Percentiles rank a stretch among this genome's conserved stretches.
Evolutionary conservation across 1,284 basidiomycete species (phyloP).

Genomic region (Cystobasidium sp.): DNA sequence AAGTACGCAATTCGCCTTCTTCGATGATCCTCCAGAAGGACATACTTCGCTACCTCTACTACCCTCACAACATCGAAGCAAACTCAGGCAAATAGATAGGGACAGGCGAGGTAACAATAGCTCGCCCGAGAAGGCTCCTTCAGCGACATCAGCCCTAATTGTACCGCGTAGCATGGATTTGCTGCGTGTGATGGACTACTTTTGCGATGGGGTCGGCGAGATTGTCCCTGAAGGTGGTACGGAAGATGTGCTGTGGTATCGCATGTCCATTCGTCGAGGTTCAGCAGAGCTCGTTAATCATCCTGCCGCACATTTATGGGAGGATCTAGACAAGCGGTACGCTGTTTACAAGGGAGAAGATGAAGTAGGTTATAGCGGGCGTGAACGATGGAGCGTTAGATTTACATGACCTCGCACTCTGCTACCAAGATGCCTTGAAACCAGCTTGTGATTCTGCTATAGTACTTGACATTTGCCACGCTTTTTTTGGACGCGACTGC

Average conservation of each 20-base stretch:
- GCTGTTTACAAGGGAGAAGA: slow-evolving; percentile 30
- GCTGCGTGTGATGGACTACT: slow-evolving; percentile 27
- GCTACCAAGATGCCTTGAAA: background rate
- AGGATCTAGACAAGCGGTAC: slow-evolving; percentile 20
- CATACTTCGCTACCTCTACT: slow-evolving; percentile 22
- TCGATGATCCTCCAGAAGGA: slow-evolving; percentile 29
- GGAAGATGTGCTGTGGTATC: slow-evolving; percentile 38
- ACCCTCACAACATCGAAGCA: slow-evolving; percentile 8
- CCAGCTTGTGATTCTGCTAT: too few species aligned
- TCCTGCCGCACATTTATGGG: background rate
- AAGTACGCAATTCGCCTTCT: slow-evolving; percentile 19
- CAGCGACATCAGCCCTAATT: background rate
- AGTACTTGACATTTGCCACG: background rate
- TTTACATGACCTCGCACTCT: slow-evolving; percentile 2
- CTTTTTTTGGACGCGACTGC: slow-evolving; percentile 2
- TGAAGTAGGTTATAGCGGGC: slow-evolving; percentile 35
- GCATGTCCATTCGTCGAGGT: slow-evolving; percentile 5
- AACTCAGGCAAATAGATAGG: slow-evolving; percentile 12
- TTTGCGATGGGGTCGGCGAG: slow-evolving; percentile 31
- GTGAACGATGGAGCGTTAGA: slow-evolving; percentile 27
- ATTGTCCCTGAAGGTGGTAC: slow-evolving; percentile 20
- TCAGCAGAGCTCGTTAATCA: background rate
- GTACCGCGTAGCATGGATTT: slow-evolving; percentile 22
- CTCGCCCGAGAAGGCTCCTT: background rate
- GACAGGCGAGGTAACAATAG: background rate